A percentile compares a stretch with the other conserved stretches of the same genome.
Conservation (phyloP, 140 eudicot species). For the Senecio squalidus region DNA sequence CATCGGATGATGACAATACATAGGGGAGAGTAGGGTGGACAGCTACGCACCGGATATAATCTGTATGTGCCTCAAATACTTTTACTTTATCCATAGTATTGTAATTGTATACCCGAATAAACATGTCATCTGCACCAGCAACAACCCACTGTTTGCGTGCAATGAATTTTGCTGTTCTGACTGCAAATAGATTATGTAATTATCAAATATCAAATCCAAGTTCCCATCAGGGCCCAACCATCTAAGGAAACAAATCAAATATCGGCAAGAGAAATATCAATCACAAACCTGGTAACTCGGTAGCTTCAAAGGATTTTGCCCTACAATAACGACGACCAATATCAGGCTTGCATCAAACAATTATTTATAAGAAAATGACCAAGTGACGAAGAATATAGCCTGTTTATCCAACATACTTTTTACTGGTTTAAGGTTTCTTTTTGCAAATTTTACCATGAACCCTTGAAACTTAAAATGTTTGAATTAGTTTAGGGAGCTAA, state of each 20-base stretch:
- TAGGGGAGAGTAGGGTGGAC: conserved; percentile 70
- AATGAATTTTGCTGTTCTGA: conserved; percentile 62
- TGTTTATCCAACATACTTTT: conserved; percentile 1
- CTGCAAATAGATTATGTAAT: conserved; percentile 27
- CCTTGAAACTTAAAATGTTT: not conserved
- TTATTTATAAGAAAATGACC: not conserved
- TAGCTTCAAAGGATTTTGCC: conserved; percentile 42
- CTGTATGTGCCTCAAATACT: conserved; percentile 61
- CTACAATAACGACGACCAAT: conserved; percentile 25
- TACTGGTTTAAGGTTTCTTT: not conserved
- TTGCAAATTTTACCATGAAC: not conserved
- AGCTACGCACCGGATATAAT: conserved; percentile 65
- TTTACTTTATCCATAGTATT: conserved; percentile 69
- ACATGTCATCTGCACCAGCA: conserved; percentile 76
- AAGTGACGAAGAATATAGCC: not conserved
- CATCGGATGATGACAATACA: conserved; percentile 83
- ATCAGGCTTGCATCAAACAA: conserved; percentile 7
- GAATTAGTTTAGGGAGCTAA: not conserved
- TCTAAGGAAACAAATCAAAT: not conserved
- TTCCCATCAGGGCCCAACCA: conserved; percentile 6
- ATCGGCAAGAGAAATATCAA: conserved; percentile 4
- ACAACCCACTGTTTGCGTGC: conserved; percentile 73
- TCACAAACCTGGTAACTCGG: conserved; percentile 40
- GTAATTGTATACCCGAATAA: conserved; percentile 68
- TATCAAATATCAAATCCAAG: conserved; percentile 6